Evolutionary conservation across 768 basidiomycete species (phyloP).

Genomic region (Albatrellus ellisii): DNA sequence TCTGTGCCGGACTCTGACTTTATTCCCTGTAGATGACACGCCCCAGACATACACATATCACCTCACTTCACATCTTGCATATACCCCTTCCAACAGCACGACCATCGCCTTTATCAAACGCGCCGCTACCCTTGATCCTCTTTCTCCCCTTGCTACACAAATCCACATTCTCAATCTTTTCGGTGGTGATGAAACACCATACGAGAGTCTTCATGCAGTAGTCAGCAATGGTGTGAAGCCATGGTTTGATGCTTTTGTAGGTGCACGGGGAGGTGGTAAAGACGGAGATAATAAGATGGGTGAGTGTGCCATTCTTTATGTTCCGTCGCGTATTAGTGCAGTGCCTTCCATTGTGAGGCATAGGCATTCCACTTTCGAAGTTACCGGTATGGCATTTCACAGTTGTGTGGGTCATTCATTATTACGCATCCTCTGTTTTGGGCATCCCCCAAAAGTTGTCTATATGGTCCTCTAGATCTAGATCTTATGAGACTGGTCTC

Average conservation of each 20-base stretch:
- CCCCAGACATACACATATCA: slow-evolving; percentile 51
- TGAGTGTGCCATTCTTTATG: slow-evolving; percentile 13
- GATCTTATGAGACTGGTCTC: too few species aligned
- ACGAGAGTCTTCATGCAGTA: slow-evolving; percentile 90
- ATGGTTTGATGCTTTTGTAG: slow-evolving; percentile 97
- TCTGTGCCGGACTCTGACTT: not conserved
- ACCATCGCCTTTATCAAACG: slow-evolving; percentile 96
- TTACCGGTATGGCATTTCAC: not conserved
- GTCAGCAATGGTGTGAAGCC: slow-evolving; percentile 95
- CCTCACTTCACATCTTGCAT: slow-evolving; percentile 60
- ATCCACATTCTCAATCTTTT: slow-evolving; percentile 90
- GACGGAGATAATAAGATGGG: slow-evolving; percentile 79
- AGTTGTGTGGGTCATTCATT: not conserved
- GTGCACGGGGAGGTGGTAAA: slow-evolving; percentile 62
- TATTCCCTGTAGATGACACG: slow-evolving; percentile 40
- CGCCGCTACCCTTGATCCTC: slow-evolving; percentile 64
- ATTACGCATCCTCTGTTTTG: too few species aligned
- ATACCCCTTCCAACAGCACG: slow-evolving; percentile 67
- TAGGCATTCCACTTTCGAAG: not conserved
- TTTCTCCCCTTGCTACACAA: slow-evolving; percentile 70
- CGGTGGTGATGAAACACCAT: slow-evolving; percentile 80
- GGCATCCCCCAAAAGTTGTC: too few species aligned
- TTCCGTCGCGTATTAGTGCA: not conserved
- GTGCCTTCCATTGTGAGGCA: not conserved
- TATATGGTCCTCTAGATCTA: too few species aligned